Evolutionary conservation across 2,329 filamentous ascomycete species (phyloP).

Genomic region (Colletotrichum coccodes): DNA sequence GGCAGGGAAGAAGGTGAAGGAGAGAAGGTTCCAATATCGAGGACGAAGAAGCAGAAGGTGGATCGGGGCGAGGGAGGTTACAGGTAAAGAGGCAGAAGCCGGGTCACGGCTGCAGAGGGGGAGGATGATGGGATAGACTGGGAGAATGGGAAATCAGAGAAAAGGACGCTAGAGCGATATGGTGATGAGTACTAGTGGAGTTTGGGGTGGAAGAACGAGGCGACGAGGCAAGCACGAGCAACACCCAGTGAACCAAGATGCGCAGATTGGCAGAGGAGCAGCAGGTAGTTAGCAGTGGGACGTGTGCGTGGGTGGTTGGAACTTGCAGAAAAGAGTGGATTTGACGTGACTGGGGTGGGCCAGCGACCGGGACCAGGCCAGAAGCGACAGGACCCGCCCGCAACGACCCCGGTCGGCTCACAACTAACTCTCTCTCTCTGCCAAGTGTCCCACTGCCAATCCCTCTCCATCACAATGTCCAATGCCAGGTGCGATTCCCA

Average conservation of each 20-base stretch:
- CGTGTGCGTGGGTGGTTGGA: constrained; percentile 19
- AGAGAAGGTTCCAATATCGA: constrained; percentile 12
- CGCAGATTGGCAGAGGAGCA: neutral
- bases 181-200: neutral
- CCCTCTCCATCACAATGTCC: neutral
- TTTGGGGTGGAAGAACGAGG: neutral
- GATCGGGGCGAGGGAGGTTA: constrained; percentile 19
- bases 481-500: too few relatives aligned
- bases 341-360: constrained; percentile 18
- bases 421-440: neutral
- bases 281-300: neutral
- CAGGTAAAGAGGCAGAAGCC: constrained; percentile 23
- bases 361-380: neutral
- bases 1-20: neutral
- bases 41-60: constrained; percentile 2
- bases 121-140: neutral
- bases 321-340: constrained; percentile 24
- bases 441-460: neutral
- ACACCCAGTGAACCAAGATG: neutral
- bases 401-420: neutral
- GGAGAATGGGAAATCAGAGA: neutral
- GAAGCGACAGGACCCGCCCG: neutral
- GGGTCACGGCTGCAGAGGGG: neutral
- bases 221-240: neutral
- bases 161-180: neutral